These are phyloP conservation scores for Staphylotrichum longicolle DNA, from an alignment of 495 filamentous ascomycete species.

Conservation along the genomic window DNA sequence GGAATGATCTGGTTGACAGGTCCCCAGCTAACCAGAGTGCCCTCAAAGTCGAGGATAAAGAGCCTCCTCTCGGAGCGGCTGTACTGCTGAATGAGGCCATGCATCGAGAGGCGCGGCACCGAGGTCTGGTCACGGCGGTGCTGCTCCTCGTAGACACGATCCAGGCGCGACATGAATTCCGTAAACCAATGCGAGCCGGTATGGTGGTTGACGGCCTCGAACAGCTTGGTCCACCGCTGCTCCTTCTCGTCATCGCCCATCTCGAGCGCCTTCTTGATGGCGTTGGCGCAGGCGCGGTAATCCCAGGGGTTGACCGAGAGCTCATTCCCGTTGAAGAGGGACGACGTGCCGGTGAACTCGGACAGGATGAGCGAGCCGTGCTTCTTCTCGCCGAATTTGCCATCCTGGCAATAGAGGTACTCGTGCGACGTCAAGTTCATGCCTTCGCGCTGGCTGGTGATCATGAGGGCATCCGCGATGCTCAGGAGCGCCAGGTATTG, in stretches of 20 bases:
- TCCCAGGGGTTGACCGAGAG: slow-evolving; percentile 93
- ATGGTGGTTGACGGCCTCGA: slow-evolving; percentile 69
- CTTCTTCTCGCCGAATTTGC: slow-evolving; percentile 66
- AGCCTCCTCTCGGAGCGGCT: slow-evolving; percentile 60
- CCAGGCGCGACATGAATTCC: slow-evolving; percentile 64
- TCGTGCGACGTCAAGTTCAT: slow-evolving; percentile 96
- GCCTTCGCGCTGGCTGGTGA: slow-evolving; percentile 87
- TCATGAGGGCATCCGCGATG: slow-evolving; percentile 86
- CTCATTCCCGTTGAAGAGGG: slow-evolving; percentile 72
- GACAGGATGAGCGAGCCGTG: slow-evolving; percentile 85
- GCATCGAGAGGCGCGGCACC: slow-evolving; percentile 75
- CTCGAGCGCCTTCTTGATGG: slow-evolving; percentile 75
- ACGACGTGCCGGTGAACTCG: slow-evolving; percentile 89
- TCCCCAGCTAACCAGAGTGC: slow-evolving; percentile 82
- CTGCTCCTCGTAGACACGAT: slow-evolving; percentile 75
- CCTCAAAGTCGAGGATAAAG: slow-evolving; percentile 90
- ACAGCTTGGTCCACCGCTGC: slow-evolving; percentile 69
- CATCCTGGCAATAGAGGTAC: slow-evolving; percentile 90
- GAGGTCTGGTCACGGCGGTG: slow-evolving; percentile 76
- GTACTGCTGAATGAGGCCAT: slow-evolving; percentile 62
- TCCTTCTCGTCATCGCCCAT: slow-evolving; percentile 71
- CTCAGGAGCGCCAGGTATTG: slow-evolving; percentile 87
- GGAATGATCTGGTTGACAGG: slow-evolving; percentile 75
- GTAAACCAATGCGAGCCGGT: slow-evolving; percentile 82
- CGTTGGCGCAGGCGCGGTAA: slow-evolving; percentile 77